phyloP scores from a whole-genome alignment of 495 filamentous ascomycete species.

The Podospora appendiculata region DNA sequence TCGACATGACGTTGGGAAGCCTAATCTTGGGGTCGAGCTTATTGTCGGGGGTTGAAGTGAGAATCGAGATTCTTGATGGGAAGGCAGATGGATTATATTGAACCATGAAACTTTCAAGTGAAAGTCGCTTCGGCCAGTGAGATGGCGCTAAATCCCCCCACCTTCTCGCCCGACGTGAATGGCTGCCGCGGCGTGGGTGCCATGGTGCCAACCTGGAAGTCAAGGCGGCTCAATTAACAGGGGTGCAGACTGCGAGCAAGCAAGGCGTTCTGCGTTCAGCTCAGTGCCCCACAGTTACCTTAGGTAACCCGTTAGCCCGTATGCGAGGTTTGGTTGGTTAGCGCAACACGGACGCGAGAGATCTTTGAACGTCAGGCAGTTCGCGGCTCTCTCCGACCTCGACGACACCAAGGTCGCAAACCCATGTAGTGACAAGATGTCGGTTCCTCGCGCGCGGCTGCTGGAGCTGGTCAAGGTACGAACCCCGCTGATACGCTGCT shows the following conservation, averaged over 20 bases:
- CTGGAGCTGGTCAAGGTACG: slow-evolving; percentile 72
- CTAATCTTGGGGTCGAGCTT: background rate
- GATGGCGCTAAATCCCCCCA: too few relatives aligned
- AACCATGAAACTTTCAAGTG: too few relatives aligned
- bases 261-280: too few relatives aligned
- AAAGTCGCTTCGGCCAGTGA: too few relatives aligned
- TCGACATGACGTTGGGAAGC: slow-evolving; percentile 7
- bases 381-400: slow-evolving; percentile 1
- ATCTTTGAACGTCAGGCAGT: slow-evolving; percentile 8
- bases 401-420: background rate
- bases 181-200: too few relatives aligned
- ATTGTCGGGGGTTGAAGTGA: background rate
- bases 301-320: too few relatives aligned
- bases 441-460: slow-evolving; percentile 62
- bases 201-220: too few relatives aligned
- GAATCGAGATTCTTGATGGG: too few relatives aligned
- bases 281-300: background rate
- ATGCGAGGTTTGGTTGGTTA: slow-evolving; percentile 3
- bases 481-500: background rate
- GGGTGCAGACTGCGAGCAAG: background rate
- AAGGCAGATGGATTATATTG: too few relatives aligned
- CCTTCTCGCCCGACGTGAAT: too few relatives aligned
- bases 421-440: slow-evolving; percentile 48
- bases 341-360: slow-evolving; percentile 3
- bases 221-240: too few relatives aligned